Conservation (phyloP, 768 basidiomycete genomes). For the Xerocomellus chrysenteron region DNA sequence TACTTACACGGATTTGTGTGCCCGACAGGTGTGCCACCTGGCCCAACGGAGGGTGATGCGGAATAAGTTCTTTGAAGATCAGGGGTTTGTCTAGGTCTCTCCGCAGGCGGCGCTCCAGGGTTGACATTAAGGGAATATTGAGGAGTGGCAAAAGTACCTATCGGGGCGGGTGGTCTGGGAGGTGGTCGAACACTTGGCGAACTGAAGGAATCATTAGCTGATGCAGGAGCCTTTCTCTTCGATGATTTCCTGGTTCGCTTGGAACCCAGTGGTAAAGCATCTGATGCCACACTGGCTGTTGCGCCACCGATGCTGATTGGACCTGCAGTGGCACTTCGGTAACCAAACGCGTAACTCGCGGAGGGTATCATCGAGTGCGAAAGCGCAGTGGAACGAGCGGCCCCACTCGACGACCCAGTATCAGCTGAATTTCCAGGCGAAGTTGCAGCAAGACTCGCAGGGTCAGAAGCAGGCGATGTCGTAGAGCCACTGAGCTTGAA, state of each 20-base stretch:
- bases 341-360: background rate
- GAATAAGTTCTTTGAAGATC: slow-evolving; percentile 1
- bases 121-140: slow-evolving; percentile 8
- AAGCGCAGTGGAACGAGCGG: background rate
- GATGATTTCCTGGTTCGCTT: slow-evolving; percentile 17
- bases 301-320: background rate
- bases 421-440: slow-evolving; percentile 17
- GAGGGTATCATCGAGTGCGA: slow-evolving; percentile 4
- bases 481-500: slow-evolving; percentile 44
- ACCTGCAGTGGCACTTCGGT: slow-evolving; percentile 4
- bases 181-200: slow-evolving; percentile 7
- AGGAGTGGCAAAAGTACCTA: background rate
- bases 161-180: slow-evolving; percentile 6
- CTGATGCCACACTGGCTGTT: background rate
- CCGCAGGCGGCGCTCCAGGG: background rate
- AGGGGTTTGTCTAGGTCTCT: background rate
- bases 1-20: slow-evolving; percentile 38
- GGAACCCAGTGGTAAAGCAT: background rate
- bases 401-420: background rate
- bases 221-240: slow-evolving; percentile 3
- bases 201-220: background rate
- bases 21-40: slow-evolving; percentile 13
- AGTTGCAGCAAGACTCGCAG: slow-evolving; percentile 34
- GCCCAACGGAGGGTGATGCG: background rate
- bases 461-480: slow-evolving; percentile 32